These are phyloP conservation scores for Rutstroemia sp. DNA, from an alignment of 2,329 filamentous ascomycete genomes.

Conservation along the genomic window DNA sequence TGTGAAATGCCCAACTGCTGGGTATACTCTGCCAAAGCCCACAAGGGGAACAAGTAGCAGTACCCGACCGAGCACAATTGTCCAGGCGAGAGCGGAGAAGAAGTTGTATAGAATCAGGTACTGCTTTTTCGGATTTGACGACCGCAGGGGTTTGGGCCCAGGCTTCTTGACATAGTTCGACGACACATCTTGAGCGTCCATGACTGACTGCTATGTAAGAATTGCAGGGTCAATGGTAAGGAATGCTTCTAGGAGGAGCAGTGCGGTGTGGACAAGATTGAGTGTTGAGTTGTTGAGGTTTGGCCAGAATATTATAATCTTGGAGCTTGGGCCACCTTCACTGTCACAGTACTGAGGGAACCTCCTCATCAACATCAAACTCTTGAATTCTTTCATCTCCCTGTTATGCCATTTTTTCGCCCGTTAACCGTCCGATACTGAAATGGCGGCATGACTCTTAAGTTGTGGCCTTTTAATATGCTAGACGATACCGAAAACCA, in stretches of 20 bases:
- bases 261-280: neutral
- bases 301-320: neutral
- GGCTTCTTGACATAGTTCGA: conserved; percentile 11
- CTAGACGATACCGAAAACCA: too few relatives aligned
- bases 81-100: conserved; percentile 70
- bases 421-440: too few relatives aligned
- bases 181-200: conserved; percentile 14
- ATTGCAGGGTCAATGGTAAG: neutral
- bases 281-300: neutral
- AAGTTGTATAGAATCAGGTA: conserved; percentile 87
- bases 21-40: conserved; percentile 53
- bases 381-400: too few relatives aligned
- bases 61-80: conserved; percentile 64
- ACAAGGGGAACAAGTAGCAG: conserved; percentile 43
- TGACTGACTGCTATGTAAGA: conserved; percentile 6
- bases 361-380: too few relatives aligned
- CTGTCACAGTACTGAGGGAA: too few relatives aligned
- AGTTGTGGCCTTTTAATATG: too few relatives aligned
- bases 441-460: too few relatives aligned
- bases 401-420: too few relatives aligned
- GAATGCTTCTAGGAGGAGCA: neutral
- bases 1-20: conserved; percentile 57
- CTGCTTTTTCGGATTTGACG: conserved; percentile 44
- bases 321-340: conserved; percentile 6
- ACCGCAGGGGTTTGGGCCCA: conserved; percentile 24